phyloP scores from a whole-genome alignment of 2,329 filamentous ascomycete species.

The Venturia nashicola region DNA sequence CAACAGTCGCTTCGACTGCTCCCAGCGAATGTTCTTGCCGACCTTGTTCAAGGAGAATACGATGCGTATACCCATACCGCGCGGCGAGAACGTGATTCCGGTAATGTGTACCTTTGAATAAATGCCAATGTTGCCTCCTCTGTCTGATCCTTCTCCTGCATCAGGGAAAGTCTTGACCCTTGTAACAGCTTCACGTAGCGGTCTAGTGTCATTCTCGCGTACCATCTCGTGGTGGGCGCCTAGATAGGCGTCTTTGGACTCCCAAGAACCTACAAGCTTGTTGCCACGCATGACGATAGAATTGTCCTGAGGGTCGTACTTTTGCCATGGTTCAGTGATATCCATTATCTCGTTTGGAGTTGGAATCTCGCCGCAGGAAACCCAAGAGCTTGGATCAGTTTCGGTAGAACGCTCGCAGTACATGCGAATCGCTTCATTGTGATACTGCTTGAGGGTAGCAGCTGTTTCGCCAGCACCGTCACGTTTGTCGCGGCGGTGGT shows the following conservation, averaged over 20 bases:
- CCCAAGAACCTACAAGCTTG: constrained; percentile 39
- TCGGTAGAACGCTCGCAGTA: background rate
- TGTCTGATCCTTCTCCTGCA: constrained; percentile 43
- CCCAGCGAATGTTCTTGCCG: constrained; percentile 11
- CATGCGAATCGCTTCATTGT: background rate
- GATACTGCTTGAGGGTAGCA: background rate
- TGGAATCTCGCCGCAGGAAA: constrained; percentile 40
- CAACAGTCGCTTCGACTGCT: constrained; percentile 42
- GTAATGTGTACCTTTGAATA: constrained; percentile 43
- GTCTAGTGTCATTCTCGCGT: constrained; percentile 60
- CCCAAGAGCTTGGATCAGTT: constrained; percentile 14
- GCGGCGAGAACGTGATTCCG: constrained; percentile 49
- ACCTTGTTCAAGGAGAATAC: constrained; percentile 10
- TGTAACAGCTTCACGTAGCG: constrained; percentile 54
- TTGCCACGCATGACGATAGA: constrained; percentile 13
- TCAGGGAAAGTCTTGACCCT: constrained; percentile 39
- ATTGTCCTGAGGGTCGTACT: background rate
- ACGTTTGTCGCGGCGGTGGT: background rate
- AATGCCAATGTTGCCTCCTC: constrained; percentile 21
- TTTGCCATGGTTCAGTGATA: constrained; percentile 10
- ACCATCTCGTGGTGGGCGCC: constrained; percentile 62
- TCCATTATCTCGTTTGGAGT: constrained; percentile 39
- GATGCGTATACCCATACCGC: constrained; percentile 56
- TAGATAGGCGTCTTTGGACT: constrained; percentile 53
- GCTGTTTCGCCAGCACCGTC: background rate